Conservation (phyloP, 78 protist species). For the Dictyostelium firmibasis region DNA sequence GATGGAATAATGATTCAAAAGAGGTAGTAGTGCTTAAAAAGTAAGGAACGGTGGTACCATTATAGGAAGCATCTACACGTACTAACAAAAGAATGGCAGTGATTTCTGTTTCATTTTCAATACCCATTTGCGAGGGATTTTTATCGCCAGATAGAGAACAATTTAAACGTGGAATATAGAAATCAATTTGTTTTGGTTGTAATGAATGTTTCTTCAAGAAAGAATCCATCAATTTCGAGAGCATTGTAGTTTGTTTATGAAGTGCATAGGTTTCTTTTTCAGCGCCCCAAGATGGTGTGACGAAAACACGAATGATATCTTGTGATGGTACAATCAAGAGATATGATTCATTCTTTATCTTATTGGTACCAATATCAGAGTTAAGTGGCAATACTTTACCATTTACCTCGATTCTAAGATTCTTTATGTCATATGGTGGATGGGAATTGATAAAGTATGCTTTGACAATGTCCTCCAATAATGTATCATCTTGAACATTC, state of each 20-base stretch:
- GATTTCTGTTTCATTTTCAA: conserved; percentile 31
- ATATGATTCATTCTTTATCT: conserved; percentile 28
- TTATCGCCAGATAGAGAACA: neutral
- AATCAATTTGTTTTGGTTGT: conserved; percentile 27
- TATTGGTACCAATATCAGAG: conserved; percentile 54
- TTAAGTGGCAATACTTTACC: conserved; percentile 4
- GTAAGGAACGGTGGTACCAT: conserved; percentile 30
- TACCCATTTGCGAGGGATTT: conserved; percentile 18
- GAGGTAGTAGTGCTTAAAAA: conserved; percentile 33
- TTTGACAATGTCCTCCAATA: conserved; percentile 56
- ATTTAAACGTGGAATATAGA: neutral
- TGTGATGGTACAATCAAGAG: conserved; percentile 46
- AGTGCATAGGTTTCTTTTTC: conserved; percentile 76
- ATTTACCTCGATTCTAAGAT: conserved; percentile 25
- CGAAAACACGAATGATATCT: conserved; percentile 61
- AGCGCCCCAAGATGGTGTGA: conserved; percentile 34
- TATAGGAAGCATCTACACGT: conserved; percentile 20
- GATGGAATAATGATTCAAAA: conserved; percentile 48
- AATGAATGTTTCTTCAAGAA: conserved; percentile 53
- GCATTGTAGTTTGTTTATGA: conserved; percentile 47
- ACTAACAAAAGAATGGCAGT: conserved; percentile 11
- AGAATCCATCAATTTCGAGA: conserved; percentile 48
- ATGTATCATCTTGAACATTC: conserved; percentile 76
- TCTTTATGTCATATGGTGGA: conserved; percentile 69
- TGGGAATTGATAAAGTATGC: conserved; percentile 38